Evolutionary conservation across 2,329 filamentous ascomycete species (phyloP), one percentile per base, ranked within the genome.

Genomic region (Diaporthe sp.): DNA sequence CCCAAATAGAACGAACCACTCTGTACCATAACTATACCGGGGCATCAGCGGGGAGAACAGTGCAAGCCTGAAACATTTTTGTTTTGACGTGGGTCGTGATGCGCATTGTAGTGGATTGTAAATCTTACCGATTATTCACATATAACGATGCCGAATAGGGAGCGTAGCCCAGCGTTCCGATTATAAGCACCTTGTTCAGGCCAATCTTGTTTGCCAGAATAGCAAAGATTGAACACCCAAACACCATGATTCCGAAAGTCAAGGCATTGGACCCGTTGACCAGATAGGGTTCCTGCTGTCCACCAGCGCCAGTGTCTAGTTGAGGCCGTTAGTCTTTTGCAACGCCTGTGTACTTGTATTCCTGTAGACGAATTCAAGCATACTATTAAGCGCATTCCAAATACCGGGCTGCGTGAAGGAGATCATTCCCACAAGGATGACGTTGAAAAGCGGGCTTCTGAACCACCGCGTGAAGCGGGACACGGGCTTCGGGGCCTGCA

Each of bases 181-280:
- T 81, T 12, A 87, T 79, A 1, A 88, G 79, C 0, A 84, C 83
- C 19, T 79, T 81, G 57, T 85, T 85, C 81, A 88, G 81, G 28
- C 86, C 85, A 62, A 82, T 85, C 57, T 81, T 81, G 78, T 86
- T 86, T 65, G 82, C 83, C 3, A 86, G 79, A 44, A 86, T 80
- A 22, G 82, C 82, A 46, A 85, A 86, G 22, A 86, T 73, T 1
- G 84, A 83, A 74, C 85, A 86, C 2, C 82, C 82, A 31, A 87
- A 85, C 9, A 86, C 83, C 86, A 89, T 88, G 77, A 88, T 85
- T 74, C 83, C 86, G 49, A 84, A 87, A 0, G 84, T 86, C n/a
- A 87, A 77, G 1, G 84, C 82, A 77, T 86, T 87, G 1, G 84
- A 81, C 42, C 81, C 84, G 73, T 86, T 86, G 74, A 86, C 84